Evolutionary conservation across 2,329 filamentous ascomycete genomes (phyloP).

Genomic region (Harringtonia lauricola): DNA sequence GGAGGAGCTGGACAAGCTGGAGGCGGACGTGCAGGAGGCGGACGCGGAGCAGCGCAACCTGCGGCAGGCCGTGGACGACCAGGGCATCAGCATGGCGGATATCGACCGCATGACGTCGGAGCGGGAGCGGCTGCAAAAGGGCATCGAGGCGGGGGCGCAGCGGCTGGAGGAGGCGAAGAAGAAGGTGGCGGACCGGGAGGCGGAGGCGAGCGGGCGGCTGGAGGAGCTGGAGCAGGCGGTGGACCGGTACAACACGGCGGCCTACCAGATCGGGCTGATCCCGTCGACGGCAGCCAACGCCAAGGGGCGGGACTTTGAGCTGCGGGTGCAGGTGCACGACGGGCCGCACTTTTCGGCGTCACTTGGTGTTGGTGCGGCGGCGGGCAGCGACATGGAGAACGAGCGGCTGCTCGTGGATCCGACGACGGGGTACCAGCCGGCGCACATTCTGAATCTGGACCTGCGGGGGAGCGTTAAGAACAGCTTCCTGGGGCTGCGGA

Average conservation of each 20-base stretch:
- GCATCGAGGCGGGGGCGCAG: conserved; percentile 63
- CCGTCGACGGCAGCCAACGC: conserved; percentile 77
- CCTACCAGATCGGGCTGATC: conserved; percentile 88
- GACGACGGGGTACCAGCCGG: conserved; percentile 78
- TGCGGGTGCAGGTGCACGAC: conserved; percentile 71
- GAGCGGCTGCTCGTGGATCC: conserved; percentile 76
- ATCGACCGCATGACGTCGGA: conserved; percentile 98
- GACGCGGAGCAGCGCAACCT: conserved; percentile 72
- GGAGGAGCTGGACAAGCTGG: conserved; percentile 71
- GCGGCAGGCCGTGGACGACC: conserved; percentile 79
- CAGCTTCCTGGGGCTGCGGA: conserved; percentile 66
- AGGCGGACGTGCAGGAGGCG: conserved; percentile 62
- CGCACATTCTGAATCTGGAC: conserved; percentile 81
- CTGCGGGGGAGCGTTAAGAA: conserved; percentile 73
- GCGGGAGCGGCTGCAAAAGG: conserved; percentile 83
- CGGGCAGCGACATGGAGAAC: conserved; percentile 31
- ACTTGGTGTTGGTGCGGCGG: background rate
- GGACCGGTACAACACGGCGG: conserved; percentile 85
- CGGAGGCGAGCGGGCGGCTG: conserved; percentile 73
- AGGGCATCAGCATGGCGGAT: conserved; percentile 94
- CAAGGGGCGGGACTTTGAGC: conserved; percentile 74
- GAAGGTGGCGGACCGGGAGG: conserved; percentile 73
- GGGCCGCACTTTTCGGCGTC: conserved; percentile 51
- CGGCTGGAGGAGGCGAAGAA: conserved; percentile 79
- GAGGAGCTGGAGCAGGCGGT: conserved; percentile 88